These are phyloP conservation scores for Lactarius pseudohatsudake DNA, from an alignment of 768 basidiomycete species.

Conservation along the genomic window DNA sequence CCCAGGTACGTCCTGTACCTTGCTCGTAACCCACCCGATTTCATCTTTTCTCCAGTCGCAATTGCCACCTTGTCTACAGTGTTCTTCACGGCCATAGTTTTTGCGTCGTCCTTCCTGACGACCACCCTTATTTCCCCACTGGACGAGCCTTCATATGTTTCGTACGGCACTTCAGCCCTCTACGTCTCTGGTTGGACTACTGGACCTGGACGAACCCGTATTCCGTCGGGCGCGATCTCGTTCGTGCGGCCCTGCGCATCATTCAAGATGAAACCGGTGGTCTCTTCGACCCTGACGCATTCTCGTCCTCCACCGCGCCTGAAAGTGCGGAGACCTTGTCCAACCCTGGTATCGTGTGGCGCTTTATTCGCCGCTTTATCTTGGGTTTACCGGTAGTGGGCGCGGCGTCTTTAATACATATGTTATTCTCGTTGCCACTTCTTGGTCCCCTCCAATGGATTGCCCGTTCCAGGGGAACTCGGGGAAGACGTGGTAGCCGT, in stretches of 20 bases:
- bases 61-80: conserved; percentile 42
- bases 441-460: conserved; percentile 70
- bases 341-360: conserved; percentile 47
- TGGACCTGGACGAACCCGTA: conserved; percentile 29
- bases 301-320: conserved; percentile 38
- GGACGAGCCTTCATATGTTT: conserved; percentile 20
- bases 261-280: conserved; percentile 28
- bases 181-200: conserved; percentile 16
- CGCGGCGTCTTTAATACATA: conserved; percentile 70
- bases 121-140: conserved; percentile 24
- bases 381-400: conserved; percentile 78
- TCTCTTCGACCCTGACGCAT: conserved; percentile 25
- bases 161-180: conserved; percentile 13
- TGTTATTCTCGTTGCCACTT: conserved; percentile 63
- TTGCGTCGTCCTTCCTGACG: conserved; percentile 28
- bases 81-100: conserved; percentile 28
- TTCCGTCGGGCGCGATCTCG: conserved; percentile 27
- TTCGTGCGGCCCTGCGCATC: conserved; percentile 29
- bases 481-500: conserved; percentile 47
- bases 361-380: conserved; percentile 68
- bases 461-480: conserved; percentile 60
- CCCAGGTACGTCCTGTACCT: conserved; percentile 44
- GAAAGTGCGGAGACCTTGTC: conserved; percentile 11
- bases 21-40: not conserved
- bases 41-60: conserved; percentile 47